Evolutionary conservation across 1,284 basidiomycete genomes (phyloP), one percentile per base, ranked within the genome.

Genomic region (Sutorius eximius): DNA sequence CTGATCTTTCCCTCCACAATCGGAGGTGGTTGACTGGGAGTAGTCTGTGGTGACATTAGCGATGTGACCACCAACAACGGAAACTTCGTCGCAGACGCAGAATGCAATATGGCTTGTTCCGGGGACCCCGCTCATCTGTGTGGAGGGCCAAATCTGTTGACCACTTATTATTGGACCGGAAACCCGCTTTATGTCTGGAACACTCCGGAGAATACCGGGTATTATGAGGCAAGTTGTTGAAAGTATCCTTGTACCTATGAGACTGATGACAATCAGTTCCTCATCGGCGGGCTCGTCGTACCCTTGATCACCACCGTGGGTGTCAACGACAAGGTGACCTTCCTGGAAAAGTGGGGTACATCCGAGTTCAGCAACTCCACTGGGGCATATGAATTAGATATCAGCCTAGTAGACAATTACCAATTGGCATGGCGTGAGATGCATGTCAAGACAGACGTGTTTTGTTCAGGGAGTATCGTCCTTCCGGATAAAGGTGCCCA

Each of bases 351-450:
- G 67, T 69, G 27, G 5, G 77, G 77, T 2, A 79, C 79, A 1
- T 75, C 67, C 58, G 81, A 78, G 29, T 85, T 75, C 59, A 60
- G 69, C 16, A 91, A 91, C 64, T 78, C 83, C 8, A 89, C 88
- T 29, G 88, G 88, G 20, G 87, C 86, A 3, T 90, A 89, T 59
- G 89, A 91, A 59, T 74, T 91, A 36, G 88, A 90, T 64, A 67
- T 83, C 34, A 81, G 76, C 32, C 70, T 90, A 27, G 24, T 27
- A 27, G 24, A 27, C 24, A 27, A 27, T 27, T 27, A 27, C 24
- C 24, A 27, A 27, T 4, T 27, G 24, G 24, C 24, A 5, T 5
- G 24, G 5, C 24, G 24, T 27, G 24, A 27, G 24, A 27, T 27
- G 5, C 4, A n/a, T n/a, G n/a, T n/a, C n/a, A n/a, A n/a, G n/a